Base-by-base conservation (phyloP, 208 protist species). In the Giardia muris region DNA sequence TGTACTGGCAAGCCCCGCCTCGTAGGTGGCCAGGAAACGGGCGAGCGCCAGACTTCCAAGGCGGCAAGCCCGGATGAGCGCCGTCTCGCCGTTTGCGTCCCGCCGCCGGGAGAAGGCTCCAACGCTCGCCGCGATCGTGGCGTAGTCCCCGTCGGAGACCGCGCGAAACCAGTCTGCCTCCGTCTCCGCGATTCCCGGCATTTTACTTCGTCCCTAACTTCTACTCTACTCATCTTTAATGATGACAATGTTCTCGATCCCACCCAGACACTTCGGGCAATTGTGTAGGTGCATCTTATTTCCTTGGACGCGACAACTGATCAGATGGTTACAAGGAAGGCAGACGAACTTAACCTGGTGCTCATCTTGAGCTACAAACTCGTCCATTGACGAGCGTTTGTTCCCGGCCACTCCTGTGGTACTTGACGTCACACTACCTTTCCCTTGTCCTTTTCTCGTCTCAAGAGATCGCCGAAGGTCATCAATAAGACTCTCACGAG, bases 241-340 rank as follows among this genome's bases (percentile, higher is more conserved):
- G 10, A 76, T 30, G 10, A 76, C 57, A 10, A 76, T 10, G 57
- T 76, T 76, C 19, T 30, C 30, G 10, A 76, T 76, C 10, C 57
- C 57, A 30, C 57, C 57, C 57, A 30, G 30, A 30, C 57, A 76
- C 57, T 76, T 76, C 30, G 57, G 57, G 57, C 57, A 76, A 76
- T 30, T 76, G 57, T 76, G 57, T 76, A 76, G 57, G 30, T 76
- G 57, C 19, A 76, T 76, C 57, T 76, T 76, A 76, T 76, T 76
- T 76, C 30, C 57, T 30, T 30, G 10, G 10, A 76, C 57, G 19
- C 57, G 10, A 76, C 30, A 30, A 39, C 10, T 76, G 30, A 76
- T 76, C 10, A 76, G 57, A 30, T 76, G 57, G 30, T 76, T 76
- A 30, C 57, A 76, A 30, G 57, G 57, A 10, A 76, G 30, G 57